Percentiles rank a stretch among this genome's conserved stretches.
Evolutionary conservation across 345 rosid species (phyloP).

Genomic region (Eutrema heterophyllum): DNA sequence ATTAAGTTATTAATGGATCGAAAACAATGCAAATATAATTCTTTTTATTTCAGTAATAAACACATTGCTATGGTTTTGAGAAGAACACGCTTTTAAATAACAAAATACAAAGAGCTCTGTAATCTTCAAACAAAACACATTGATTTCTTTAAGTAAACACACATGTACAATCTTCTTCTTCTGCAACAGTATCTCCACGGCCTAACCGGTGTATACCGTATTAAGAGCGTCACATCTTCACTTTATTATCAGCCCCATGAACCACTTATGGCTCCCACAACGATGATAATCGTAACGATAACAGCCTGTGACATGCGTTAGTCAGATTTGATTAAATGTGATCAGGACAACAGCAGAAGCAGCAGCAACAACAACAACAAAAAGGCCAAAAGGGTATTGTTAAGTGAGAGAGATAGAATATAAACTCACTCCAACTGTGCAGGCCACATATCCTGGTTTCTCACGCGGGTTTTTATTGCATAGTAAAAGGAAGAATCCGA

Average conservation of each 20-base stretch:
- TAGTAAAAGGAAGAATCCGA: slow-evolving; percentile 24
- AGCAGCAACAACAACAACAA: neutral
- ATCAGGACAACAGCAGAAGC: neutral
- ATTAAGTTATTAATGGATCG: neutral
- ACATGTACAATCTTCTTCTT: neutral
- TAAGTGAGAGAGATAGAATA: neutral
- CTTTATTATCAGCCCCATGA: slow-evolving; percentile 9
- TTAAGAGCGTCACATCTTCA: slow-evolving; percentile 10
- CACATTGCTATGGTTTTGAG: neutral
- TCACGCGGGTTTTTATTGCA: slow-evolving; percentile 22
- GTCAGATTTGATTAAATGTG: neutral
- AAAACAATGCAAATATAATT: neutral
- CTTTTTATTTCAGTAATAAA: neutral
- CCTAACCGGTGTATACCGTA: neutral
- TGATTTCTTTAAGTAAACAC: slow-evolving; percentile 1
- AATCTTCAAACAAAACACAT: neutral
- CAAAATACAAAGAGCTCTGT: neutral
- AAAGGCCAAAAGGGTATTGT: neutral
- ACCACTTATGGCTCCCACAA: slow-evolving; percentile 8
- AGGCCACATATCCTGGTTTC: slow-evolving; percentile 30
- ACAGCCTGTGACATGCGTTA: slow-evolving; percentile 7
- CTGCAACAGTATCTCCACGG: neutral
- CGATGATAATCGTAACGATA: slow-evolving; percentile 9
- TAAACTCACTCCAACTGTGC: slow-evolving; percentile 28
- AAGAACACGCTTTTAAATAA: too few species aligned